Conservation (phyloP, 805 yeast species). For the Lipomyces sp. region DNA sequence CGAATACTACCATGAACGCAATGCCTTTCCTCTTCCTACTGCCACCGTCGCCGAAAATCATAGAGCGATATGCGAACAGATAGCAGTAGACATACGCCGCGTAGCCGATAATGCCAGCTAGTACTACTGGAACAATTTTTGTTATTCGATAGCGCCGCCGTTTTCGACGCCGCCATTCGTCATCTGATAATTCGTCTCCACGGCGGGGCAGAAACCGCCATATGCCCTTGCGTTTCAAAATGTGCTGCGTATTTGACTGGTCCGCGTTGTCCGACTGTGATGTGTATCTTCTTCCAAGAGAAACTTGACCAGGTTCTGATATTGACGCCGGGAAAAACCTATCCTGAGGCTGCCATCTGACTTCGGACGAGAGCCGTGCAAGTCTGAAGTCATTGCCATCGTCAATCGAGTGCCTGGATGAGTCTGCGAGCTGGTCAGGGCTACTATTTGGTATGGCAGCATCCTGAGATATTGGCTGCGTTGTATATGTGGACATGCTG, state of each 20-base stretch:
- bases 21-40: slow-evolving; percentile 47
- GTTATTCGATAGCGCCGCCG: slow-evolving; percentile 21
- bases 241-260: neutral
- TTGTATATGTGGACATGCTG: neutral
- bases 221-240: neutral
- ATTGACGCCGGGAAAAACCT: neutral
- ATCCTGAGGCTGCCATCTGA: neutral
- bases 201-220: neutral
- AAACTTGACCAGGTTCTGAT: neutral
- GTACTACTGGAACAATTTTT: slow-evolving; percentile 28
- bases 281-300: neutral
- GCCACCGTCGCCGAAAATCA: slow-evolving; percentile 36
- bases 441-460: neutral
- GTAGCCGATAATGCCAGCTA: slow-evolving; percentile 47
- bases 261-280: neutral
- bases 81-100: slow-evolving; percentile 53
- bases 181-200: slow-evolving; percentile 12
- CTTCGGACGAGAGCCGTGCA: slow-evolving; percentile 7
- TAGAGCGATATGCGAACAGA: slow-evolving; percentile 52
- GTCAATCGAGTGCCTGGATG: neutral
- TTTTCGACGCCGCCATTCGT: slow-evolving; percentile 23
- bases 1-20: slow-evolving; percentile 47
- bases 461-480: neutral
- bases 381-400: slow-evolving; percentile 2
- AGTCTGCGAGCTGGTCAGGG: neutral